Percentiles rank a stretch among this genome's conserved stretches.
Evolutionary conservation across 164 flowering plant species (phyloP).

Genomic region (Echeveria elegans): DNA sequence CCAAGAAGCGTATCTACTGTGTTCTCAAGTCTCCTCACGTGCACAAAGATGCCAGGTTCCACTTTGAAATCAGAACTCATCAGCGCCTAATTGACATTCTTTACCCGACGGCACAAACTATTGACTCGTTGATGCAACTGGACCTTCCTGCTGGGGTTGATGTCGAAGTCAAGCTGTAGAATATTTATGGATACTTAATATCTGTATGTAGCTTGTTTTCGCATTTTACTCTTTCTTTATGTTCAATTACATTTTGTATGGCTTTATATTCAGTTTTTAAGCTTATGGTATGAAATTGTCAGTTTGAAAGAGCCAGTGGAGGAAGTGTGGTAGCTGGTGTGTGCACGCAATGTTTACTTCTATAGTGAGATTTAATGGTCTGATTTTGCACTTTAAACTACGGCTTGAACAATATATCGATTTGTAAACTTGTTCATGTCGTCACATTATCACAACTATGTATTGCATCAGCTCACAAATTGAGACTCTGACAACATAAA

Average conservation of each 20-base stretch:
- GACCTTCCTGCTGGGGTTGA: slow-evolving; percentile 97
- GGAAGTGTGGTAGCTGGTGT: neutral
- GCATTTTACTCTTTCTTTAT: neutral
- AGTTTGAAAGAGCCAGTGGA: neutral
- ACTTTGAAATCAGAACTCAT: slow-evolving; percentile 91
- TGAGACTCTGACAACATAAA: too few species aligned
- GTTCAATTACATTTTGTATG: neutral
- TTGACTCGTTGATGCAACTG: slow-evolving; percentile 90
- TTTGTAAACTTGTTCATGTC: neutral
- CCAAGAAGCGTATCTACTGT: slow-evolving; percentile 75
- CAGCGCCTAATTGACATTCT: slow-evolving; percentile 88
- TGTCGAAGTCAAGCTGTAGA: slow-evolving; percentile 85
- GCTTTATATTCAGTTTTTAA: neutral
- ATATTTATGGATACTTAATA: slow-evolving; percentile 11
- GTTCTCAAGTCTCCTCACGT: slow-evolving; percentile 96
- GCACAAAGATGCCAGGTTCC: slow-evolving; percentile 92
- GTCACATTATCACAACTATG: neutral
- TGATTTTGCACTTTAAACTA: neutral
- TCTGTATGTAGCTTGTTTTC: neutral
- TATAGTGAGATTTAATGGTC: neutral
- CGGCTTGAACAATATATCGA: neutral
- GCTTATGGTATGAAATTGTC: too few species aligned
- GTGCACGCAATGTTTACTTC: neutral
- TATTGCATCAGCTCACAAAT: too few species aligned
- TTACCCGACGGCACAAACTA: slow-evolving; percentile 92